Conservation (phyloP, 1,139 yeast species). For the Arxiozyma slooffiae region DNA sequence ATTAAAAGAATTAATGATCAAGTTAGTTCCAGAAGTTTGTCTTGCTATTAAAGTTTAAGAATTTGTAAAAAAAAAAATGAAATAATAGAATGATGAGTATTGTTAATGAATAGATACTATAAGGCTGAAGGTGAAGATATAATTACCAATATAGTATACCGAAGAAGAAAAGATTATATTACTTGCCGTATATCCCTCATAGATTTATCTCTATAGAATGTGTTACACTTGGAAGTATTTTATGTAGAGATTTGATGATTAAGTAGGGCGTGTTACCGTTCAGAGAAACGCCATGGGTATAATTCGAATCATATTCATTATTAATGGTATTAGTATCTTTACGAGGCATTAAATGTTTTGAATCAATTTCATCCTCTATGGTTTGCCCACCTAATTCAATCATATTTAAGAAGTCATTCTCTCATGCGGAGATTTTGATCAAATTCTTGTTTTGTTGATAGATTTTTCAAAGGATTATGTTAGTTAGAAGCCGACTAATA, state of each 20-base stretch:
- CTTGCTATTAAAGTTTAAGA: conserved; percentile 12
- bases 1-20: background rate
- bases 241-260: conserved; percentile 18
- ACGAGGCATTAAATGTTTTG: background rate
- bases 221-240: conserved; percentile 13
- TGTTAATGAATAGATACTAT: background rate
- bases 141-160: background rate
- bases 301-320: background rate
- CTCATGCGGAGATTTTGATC: conserved; percentile 14
- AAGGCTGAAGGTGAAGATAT: background rate
- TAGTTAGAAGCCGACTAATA: conserved; percentile 16
- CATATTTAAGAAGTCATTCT: conserved; percentile 23
- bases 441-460: conserved; percentile 8
- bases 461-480: conserved; percentile 25
- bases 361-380: background rate
- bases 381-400: conserved; percentile 6
- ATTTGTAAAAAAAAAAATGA: conserved; percentile 6
- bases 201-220: conserved; percentile 18
- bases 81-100: conserved; percentile 2
- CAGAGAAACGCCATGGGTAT: conserved; percentile 18
- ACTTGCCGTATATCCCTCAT: conserved; percentile 18
- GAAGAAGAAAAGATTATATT: conserved; percentile 5
- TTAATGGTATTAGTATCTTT: background rate
- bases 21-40: conserved; percentile 5
- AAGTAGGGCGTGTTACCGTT: conserved; percentile 21